phyloP scores from a whole-genome alignment of 2,329 filamentous ascomycete species.

The Sphaerulina musiva region DNA sequence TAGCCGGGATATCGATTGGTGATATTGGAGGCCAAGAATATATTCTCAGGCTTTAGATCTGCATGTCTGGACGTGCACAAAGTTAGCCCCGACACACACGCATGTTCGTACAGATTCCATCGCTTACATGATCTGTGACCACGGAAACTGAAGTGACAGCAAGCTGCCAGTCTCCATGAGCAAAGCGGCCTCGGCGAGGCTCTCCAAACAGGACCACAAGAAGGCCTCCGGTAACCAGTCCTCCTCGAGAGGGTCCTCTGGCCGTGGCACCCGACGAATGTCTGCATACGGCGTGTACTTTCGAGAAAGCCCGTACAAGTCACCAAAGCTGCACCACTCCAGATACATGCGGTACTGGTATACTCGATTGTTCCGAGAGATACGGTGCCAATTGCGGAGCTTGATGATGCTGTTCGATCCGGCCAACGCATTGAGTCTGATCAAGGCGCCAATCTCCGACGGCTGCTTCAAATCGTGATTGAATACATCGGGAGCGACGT shows the following conservation, averaged over 20 bases:
- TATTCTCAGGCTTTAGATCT: conserved; percentile 93
- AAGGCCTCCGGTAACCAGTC: conserved; percentile 10
- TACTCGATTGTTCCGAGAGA: neutral
- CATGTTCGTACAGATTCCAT: neutral
- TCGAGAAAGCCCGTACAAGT: neutral
- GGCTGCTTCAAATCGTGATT: neutral
- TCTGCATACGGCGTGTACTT: conserved; percentile 1
- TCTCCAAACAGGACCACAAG: conserved; percentile 5
- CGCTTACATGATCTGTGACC: conserved; percentile 64
- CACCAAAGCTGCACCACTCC: conserved; percentile 8
- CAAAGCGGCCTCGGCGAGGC: conserved; percentile 1
- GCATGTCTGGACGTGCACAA: conserved; percentile 51
- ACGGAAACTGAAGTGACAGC: neutral
- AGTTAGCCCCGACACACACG: neutral
- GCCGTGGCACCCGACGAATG: neutral
- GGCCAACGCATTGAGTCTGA: neutral
- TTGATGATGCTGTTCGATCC: neutral
- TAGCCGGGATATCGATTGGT: neutral
- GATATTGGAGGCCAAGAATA: conserved; percentile 68
- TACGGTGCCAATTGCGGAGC: conserved; percentile 2
- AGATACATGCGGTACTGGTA: neutral
- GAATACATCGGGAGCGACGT: neutral
- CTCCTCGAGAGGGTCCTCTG: neutral
- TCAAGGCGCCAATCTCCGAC: conserved; percentile 3
- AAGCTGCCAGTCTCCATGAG: conserved; percentile 2